phyloP scores from a whole-genome alignment of 495 filamentous ascomycete species.

The Glutinoglossum americanum region DNA sequence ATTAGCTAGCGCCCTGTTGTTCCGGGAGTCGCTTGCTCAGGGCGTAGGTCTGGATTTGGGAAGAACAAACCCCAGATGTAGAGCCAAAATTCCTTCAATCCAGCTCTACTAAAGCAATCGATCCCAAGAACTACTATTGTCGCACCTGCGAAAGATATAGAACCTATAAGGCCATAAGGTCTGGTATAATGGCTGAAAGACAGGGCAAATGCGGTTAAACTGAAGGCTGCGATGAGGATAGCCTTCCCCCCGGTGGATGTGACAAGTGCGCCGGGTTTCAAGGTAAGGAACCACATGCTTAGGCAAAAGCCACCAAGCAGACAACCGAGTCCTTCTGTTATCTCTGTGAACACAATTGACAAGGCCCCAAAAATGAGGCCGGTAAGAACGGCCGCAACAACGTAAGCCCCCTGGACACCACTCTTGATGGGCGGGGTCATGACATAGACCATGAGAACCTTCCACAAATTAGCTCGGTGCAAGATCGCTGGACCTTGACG shows the following conservation, averaged over 20 bases:
- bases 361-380: constrained; percentile 56
- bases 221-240: constrained; percentile 56
- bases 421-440: constrained; percentile 59
- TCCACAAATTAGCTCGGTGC: not conserved
- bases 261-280: constrained; percentile 60
- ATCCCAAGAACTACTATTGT: constrained; percentile 64
- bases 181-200: constrained; percentile 66
- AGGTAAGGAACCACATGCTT: constrained; percentile 31
- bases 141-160: constrained; percentile 61
- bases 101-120: constrained; percentile 76
- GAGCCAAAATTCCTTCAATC: constrained; percentile 87
- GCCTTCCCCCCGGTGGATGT: constrained; percentile 34
- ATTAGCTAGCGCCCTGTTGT: not conserved
- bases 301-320: constrained; percentile 31
- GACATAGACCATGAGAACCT: constrained; percentile 73
- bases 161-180: constrained; percentile 50
- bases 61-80: constrained; percentile 63
- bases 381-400: constrained; percentile 58
- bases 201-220: constrained; percentile 39
- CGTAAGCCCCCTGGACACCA: constrained; percentile 70
- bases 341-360: constrained; percentile 59
- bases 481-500: not conserved
- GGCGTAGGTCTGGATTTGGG: not conserved
- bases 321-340: constrained; percentile 74
- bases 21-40: not conserved